Evolutionary conservation across 2,329 filamentous ascomycete species (phyloP), one percentile per base, ranked within the genome.

Genomic region (Orbilia javanica): DNA sequence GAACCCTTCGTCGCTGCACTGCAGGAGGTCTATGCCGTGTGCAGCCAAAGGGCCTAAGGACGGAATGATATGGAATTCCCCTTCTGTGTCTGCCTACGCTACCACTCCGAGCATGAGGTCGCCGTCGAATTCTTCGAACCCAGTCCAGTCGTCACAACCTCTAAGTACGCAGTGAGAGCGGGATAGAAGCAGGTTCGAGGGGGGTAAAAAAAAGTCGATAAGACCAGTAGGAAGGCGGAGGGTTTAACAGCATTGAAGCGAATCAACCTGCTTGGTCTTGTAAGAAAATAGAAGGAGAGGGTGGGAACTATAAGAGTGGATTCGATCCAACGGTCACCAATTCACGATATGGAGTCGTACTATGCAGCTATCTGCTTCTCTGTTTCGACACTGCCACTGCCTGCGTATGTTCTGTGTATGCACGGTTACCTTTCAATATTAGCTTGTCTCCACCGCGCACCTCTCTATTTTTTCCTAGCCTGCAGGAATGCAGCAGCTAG

Each of bases 11-110:
- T 55, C 65, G 50, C 66, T 77, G 73, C 66, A 57, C 66, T 77
- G 73, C 66, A 69, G 71, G 64, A 76, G 64, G 62, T 68, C 67
- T 78, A 71, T 78, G 74, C 74, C 74, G 74, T 69, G 67, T 70
- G 74, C 74, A 78, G 74, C 74, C 60, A 72, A 65, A 67, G 34
- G 46, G 74, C 74, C 60, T 68, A 65, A 67, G 34, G 46, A 72
- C 74, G 74, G 74, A 72, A 72, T 50, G 63, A 63, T 64, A 46
- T 78, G 67, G 74, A 78, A 72, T 72, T 66, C 65, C 67, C 67
- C 62, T 62, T 57, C 42, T 65, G 65, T 39, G 70, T 78, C 74
- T 72, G 74, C 67, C 67, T 78, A 64, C 63, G 22, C 36, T 44
- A 65, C 50, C 29, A 53, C 52, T 8, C 36, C 48, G 60, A 20